phyloP scores from a whole-genome alignment of 345 rosid species.

The Cardamine chenopodiifolia region DNA sequence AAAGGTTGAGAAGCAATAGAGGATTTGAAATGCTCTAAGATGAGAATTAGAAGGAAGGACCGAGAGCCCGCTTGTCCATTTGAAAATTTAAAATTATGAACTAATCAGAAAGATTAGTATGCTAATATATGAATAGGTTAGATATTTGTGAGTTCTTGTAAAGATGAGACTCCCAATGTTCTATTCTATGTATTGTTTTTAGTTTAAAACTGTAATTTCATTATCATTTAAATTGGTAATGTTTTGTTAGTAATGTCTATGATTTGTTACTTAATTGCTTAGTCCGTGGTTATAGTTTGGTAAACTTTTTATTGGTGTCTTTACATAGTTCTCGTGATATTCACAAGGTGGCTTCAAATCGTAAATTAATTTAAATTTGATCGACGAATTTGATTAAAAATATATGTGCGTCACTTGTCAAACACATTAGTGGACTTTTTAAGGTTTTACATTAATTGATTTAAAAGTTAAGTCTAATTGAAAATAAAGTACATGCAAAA shows the following conservation, averaged over 20 bases:
- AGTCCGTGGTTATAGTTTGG: constrained; percentile 5
- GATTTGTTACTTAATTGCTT: background rate
- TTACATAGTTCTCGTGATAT: background rate
- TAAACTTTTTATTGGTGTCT: background rate
- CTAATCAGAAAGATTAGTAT: constrained; percentile 35
- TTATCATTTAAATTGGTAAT: constrained; percentile 16
- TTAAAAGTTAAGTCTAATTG: background rate
- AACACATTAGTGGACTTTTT: background rate
- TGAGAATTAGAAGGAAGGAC: constrained; percentile 17
- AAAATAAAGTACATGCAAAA: background rate
- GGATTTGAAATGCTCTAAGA: constrained; percentile 53
- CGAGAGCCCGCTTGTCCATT: constrained; percentile 33
- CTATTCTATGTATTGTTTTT: background rate
- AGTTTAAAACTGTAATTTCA: background rate
- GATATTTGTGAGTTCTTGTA: constrained; percentile 34
- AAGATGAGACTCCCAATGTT: constrained; percentile 29
- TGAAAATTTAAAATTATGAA: constrained; percentile 8
- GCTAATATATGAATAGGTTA: constrained; percentile 27
- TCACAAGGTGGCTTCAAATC: background rate
- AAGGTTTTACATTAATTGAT: background rate
- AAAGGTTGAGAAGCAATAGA: constrained; percentile 55
- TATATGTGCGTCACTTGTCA: background rate
- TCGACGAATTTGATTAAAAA: background rate
- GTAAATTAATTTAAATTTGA: background rate
- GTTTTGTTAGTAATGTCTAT: constrained; percentile 5